Percentiles rank a stretch among this genome's conserved stretches.
Conservation (phyloP, 345 rosid genomes). For the Brassica nigra region DNA sequence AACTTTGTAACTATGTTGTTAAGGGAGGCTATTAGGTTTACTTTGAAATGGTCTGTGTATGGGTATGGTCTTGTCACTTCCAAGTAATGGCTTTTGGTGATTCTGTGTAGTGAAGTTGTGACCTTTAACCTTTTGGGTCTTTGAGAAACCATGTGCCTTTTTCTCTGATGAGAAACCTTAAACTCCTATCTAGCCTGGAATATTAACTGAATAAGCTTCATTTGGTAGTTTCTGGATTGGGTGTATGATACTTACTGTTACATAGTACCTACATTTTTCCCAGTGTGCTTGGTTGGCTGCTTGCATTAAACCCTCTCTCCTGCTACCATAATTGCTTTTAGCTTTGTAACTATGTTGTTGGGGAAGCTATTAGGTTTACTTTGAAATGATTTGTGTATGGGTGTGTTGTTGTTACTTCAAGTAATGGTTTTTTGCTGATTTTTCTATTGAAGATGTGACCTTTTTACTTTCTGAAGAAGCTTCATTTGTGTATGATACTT, state of each 20-base stretch:
- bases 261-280: background rate
- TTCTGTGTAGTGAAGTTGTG: background rate
- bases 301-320: background rate
- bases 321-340: background rate
- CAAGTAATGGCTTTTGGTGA: slow-evolving; percentile 43
- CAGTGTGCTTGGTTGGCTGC: background rate
- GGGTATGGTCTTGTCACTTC: too few species aligned
- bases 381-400: background rate
- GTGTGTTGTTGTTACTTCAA: slow-evolving; percentile 14
- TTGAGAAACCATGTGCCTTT: slow-evolving; percentile 1
- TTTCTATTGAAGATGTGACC: background rate
- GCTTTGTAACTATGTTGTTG: background rate
- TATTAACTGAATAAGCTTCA: background rate
- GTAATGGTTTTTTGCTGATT: slow-evolving; percentile 41
- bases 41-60: background rate
- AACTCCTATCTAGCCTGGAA: background rate
- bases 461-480: background rate
- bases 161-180: background rate
- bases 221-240: background rate
- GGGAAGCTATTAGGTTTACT: background rate
- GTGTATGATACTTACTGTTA: background rate
- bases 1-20: background rate
- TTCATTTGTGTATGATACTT: background rate
- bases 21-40: background rate
- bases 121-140: background rate